Conservation (phyloP, 805 yeast genomes). For the Dipodascopsis tothii region DNA sequence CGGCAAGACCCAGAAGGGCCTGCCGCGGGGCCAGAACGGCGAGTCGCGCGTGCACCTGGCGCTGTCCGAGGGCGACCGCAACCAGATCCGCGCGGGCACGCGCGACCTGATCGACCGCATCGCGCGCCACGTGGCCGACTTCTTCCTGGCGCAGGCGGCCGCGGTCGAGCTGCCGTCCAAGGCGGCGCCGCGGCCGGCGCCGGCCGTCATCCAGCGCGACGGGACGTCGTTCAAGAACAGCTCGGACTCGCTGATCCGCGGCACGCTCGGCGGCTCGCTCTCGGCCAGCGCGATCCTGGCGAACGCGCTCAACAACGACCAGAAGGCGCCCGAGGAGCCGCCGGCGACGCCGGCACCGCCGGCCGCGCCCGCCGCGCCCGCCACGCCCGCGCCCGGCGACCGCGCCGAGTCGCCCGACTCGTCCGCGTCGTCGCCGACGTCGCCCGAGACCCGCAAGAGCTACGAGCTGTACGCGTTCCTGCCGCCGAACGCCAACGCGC, state of each 20-base stretch:
- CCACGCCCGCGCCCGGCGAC: slow-evolving; percentile 1
- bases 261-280: slow-evolving; percentile 3
- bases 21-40: slow-evolving; percentile 39
- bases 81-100: slow-evolving; percentile 36
- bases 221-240: not conserved
- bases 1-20: slow-evolving; percentile 39
- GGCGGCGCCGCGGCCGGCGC: not conserved
- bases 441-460: slow-evolving; percentile 4
- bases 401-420: slow-evolving; percentile 6
- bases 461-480: slow-evolving; percentile 40
- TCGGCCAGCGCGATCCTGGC: slow-evolving; percentile 23
- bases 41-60: slow-evolving; percentile 35
- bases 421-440: slow-evolving; percentile 19
- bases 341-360: not conserved
- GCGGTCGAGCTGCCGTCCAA: not conserved
- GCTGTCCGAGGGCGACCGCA: slow-evolving; percentile 40
- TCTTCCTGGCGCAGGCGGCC: slow-evolving; percentile 15
- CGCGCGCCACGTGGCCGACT: slow-evolving; percentile 23
- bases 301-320: slow-evolving; percentile 12
- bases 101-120: slow-evolving; percentile 35
- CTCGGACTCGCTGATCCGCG: not conserved
- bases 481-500: slow-evolving; percentile 58
- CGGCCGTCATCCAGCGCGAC: not conserved
- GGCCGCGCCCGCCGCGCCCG: not conserved
- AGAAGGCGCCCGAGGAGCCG: not conserved